Evolutionary conservation across 768 basidiomycete species (phyloP).

Genomic region (Scleroderma citrinum): DNA sequence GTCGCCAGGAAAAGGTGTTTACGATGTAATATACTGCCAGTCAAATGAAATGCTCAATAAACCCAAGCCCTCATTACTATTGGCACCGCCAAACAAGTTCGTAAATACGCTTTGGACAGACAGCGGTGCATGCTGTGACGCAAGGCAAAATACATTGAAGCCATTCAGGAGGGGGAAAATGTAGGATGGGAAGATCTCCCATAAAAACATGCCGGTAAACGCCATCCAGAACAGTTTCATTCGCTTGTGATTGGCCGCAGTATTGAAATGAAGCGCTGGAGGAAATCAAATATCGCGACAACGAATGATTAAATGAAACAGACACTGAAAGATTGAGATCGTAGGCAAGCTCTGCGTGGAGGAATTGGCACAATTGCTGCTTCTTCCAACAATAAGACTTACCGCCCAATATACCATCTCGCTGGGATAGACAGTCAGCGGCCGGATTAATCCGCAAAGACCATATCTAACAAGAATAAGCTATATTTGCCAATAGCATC

Average conservation of each 20-base stretch:
- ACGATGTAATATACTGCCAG: conserved; percentile 32
- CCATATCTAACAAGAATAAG: conserved; percentile 54
- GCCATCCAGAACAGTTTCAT: conserved; percentile 48
- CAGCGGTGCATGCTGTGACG: conserved; percentile 30
- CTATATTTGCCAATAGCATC: neutral
- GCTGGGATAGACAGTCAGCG: conserved; percentile 54
- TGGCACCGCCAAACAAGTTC: conserved; percentile 56
- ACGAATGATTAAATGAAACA: too few species aligned
- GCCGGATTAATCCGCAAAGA: conserved; percentile 52
- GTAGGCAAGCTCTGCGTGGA: conserved; percentile 44
- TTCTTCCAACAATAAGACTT: conserved; percentile 12
- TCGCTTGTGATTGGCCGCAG: conserved; percentile 40
- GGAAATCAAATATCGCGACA: neutral
- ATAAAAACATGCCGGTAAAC: conserved; percentile 47
- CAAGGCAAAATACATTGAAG: conserved; percentile 45
- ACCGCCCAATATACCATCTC: conserved; percentile 61
- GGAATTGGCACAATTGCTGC: neutral
- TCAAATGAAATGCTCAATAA: conserved; percentile 55
- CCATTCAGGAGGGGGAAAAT: conserved; percentile 58
- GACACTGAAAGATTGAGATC: conserved; percentile 58
- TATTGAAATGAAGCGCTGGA: conserved; percentile 46
- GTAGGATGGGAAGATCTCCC: conserved; percentile 40
- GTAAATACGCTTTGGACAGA: conserved; percentile 25
- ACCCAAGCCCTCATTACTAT: conserved; percentile 65
- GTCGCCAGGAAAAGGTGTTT: neutral